Percentiles rank a stretch among this genome's conserved stretches.
Evolutionary conservation across 208 protist species (phyloP).

Genomic region (Acanthamoeba healyi): DNA sequence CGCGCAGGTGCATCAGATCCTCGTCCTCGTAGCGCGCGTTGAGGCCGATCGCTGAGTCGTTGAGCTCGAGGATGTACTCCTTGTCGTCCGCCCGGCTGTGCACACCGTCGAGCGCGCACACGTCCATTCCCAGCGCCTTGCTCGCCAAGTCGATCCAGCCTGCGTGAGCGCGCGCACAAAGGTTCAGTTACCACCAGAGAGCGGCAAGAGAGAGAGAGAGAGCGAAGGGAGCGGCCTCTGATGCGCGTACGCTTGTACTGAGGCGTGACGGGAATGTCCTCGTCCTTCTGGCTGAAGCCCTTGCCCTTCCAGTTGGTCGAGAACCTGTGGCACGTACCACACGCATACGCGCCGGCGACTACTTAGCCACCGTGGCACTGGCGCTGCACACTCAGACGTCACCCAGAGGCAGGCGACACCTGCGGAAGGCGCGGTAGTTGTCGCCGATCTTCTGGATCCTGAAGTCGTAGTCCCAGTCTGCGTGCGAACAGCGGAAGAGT

Average conservation of each 20-base stretch:
- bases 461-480: slow-evolving; percentile 43
- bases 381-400: too few species aligned
- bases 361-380: too few species aligned
- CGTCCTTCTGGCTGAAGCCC: slow-evolving; percentile 19
- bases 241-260: background rate
- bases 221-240: too few species aligned
- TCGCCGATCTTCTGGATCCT: slow-evolving; percentile 56
- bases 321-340: background rate
- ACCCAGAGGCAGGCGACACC: background rate
- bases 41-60: background rate
- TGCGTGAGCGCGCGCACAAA: background rate
- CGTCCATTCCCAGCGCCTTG: slow-evolving; percentile 9
- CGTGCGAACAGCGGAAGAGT: too few species aligned
- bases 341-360: too few species aligned
- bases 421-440: background rate
- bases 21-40: background rate
- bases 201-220: too few species aligned
- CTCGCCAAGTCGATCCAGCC: slow-evolving; percentile 11
- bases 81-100: background rate
- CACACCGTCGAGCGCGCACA: slow-evolving; percentile 30
- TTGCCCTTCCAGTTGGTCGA: slow-evolving; percentile 33
- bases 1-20: background rate
- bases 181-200: too few species aligned
- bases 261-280: slow-evolving; percentile 25
- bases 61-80: slow-evolving; percentile 55